Conservation (phyloP, 106 monocot genomes). For the Dactylorhiza incarnata region DNA sequence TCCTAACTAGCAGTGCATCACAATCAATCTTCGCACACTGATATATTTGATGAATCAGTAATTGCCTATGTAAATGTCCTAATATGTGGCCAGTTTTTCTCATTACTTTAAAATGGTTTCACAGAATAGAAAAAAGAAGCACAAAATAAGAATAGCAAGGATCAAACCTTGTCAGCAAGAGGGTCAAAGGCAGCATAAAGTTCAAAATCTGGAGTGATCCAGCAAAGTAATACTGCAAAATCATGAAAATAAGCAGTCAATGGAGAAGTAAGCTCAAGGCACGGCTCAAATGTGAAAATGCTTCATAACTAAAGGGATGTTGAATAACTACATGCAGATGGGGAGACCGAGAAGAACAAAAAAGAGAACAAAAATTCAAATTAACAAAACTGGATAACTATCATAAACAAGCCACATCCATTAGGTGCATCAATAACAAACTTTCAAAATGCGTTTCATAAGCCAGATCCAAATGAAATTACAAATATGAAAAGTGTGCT, state of each 20-base stretch:
- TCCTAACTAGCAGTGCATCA: too few relatives aligned
- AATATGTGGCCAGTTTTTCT: too few relatives aligned
- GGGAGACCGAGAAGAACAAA: not conserved
- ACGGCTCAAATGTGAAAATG: not conserved
- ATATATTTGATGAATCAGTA: too few relatives aligned
- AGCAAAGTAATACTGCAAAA: conserved; percentile 82
- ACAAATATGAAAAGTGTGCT: not conserved
- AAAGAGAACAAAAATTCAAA: not conserved
- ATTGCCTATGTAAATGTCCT: too few relatives aligned
- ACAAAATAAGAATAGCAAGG: not conserved
- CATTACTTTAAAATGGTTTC: too few relatives aligned
- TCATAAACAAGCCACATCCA: too few relatives aligned
- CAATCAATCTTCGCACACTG: too few relatives aligned
- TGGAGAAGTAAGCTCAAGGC: not conserved
- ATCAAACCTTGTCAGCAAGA: conserved; percentile 85
- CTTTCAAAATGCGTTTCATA: not conserved
- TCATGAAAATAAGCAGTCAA: conserved; percentile 1
- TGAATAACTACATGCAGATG: not conserved
- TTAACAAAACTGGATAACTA: not conserved
- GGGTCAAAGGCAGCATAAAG: conserved; percentile 99
- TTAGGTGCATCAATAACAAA: not conserved
- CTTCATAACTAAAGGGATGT: not conserved
- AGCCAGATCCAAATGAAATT: not conserved
- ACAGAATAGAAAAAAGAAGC: not conserved
- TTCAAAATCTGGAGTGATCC: conserved; percentile 99